Conservation (phyloP, 2,329 filamentous ascomycete species). For the Cladophialophora psammophila region DNA sequence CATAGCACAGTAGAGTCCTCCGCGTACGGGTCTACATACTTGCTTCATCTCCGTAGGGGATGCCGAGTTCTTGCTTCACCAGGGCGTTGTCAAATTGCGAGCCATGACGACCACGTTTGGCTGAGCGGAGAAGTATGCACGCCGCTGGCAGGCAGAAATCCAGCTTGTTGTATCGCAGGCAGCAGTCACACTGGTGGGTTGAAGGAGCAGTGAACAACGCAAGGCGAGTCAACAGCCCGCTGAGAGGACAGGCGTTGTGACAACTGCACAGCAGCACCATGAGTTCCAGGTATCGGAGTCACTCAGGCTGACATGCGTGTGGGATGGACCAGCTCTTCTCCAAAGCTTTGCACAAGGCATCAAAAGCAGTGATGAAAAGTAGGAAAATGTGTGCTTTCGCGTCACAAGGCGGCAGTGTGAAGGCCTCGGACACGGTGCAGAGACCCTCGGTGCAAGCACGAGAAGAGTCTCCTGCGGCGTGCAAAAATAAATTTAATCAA, state of each 20-base stretch:
- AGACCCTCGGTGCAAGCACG: conserved; percentile 70
- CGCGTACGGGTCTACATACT: too few species aligned
- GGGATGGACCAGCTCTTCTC: conserved; percentile 46
- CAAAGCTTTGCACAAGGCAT: conserved; percentile 50
- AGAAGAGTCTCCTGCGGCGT: conserved; percentile 58
- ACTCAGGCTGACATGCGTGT: background rate
- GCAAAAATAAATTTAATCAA: conserved; percentile 80
- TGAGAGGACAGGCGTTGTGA: background rate
- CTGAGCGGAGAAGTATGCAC: background rate
- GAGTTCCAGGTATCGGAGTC: too few species aligned
- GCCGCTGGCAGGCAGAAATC: background rate
- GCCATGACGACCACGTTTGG: background rate
- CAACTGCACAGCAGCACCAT: too few species aligned
- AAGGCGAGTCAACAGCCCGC: background rate
- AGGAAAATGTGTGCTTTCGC: conserved; percentile 57
- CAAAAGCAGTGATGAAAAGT: conserved; percentile 66
- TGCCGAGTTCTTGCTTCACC: background rate
- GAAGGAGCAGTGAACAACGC: background rate
- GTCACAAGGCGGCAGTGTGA: conserved; percentile 75
- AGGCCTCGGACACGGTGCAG: conserved; percentile 76
- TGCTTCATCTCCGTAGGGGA: too few species aligned
- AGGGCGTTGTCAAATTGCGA: background rate
- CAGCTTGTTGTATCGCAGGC: background rate
- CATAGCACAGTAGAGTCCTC: too few species aligned
- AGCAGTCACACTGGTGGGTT: background rate